Base-by-base conservation (phyloP, 306 rosid genomes). In the Prunus mume region DNA sequence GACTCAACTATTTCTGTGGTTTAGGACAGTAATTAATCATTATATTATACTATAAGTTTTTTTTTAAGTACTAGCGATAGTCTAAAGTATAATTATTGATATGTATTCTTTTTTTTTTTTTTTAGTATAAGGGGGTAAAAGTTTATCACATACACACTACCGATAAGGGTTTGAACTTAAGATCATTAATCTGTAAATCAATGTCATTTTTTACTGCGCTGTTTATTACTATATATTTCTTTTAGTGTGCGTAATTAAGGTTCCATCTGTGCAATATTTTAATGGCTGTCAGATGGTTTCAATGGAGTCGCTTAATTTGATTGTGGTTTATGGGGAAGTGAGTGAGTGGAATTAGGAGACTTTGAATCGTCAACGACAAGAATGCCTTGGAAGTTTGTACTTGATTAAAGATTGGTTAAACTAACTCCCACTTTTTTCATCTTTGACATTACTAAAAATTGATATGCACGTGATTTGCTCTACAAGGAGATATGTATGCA, bases 301-400 rank as follows among this genome's bases (percentile, higher is more conserved):
- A 52, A 38, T 18, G 14, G 30, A 63, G 38, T 65, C 25, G 11
- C 70, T 20, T 56, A 28, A 10, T 38, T 66, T 9, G 50, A 66
- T 69, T 13, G 28, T 62, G 50, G 67, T 61, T 54, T 43, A 12
- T 86, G 51, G 88, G 85, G 80, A 84, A 19, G 67, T 62, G n/a
- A 30, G 6, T 60, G 18, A 2, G 76, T 54, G 15, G 69, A 47
- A 51, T 20, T 58, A 72, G 8, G 68, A 72, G 66, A 79, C 64
- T 72, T 72, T 83, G 65, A 76, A 79, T 77, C 75, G 84, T 79
- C 83, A 86, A 85, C 81, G 83, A 83, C 87, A 89, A 79, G 76
- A 74, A 77, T 83, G 90, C 85, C 71, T 85, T 47, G 69, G 77
- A 45, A 73, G 77, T 73, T 22, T 41, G 55, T 25, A 28, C 58